These are phyloP conservation scores for Mucuna pruriens DNA, from an alignment of 306 rosid genomes.

Conservation along the genomic window DNA sequence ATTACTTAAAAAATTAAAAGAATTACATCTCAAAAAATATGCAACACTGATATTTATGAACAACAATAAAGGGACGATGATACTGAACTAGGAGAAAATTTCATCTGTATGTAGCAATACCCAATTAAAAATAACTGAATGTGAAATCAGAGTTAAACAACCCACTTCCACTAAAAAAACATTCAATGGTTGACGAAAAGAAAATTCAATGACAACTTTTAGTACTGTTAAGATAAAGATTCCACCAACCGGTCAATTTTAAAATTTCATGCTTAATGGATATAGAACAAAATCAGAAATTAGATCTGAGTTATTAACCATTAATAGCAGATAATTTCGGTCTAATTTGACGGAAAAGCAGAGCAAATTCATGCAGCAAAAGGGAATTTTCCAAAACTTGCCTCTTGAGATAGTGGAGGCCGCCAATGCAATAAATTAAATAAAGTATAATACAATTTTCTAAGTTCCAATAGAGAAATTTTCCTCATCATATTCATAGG, in stretches of 20 bases:
- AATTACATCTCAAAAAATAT: neutral
- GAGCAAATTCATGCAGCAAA: slow-evolving; percentile 23
- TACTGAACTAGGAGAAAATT: neutral
- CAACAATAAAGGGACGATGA: neutral
- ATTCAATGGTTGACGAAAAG: neutral
- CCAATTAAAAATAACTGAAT: neutral
- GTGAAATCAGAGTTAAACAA: neutral
- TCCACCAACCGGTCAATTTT: neutral
- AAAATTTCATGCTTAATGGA: neutral
- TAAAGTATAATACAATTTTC: slow-evolving; percentile 35
- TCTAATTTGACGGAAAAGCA: neutral
- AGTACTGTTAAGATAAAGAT: neutral
- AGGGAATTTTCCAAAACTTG: slow-evolving; percentile 36
- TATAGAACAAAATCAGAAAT: slow-evolving; percentile 14
- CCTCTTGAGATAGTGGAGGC: slow-evolving; percentile 26
- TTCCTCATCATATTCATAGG: slow-evolving; percentile 41
- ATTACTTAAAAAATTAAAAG: neutral
- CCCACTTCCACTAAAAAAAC: neutral
- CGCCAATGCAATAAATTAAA: slow-evolving; percentile 41
- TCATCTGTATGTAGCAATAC: neutral
- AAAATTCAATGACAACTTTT: neutral
- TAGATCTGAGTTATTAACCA: neutral
- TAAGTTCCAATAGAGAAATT: slow-evolving; percentile 34
- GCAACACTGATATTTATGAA: neutral
- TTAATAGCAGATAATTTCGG: neutral